Conservation (phyloP, 1,284 basidiomycete genomes). For the Ganoderma sinense region DNA sequence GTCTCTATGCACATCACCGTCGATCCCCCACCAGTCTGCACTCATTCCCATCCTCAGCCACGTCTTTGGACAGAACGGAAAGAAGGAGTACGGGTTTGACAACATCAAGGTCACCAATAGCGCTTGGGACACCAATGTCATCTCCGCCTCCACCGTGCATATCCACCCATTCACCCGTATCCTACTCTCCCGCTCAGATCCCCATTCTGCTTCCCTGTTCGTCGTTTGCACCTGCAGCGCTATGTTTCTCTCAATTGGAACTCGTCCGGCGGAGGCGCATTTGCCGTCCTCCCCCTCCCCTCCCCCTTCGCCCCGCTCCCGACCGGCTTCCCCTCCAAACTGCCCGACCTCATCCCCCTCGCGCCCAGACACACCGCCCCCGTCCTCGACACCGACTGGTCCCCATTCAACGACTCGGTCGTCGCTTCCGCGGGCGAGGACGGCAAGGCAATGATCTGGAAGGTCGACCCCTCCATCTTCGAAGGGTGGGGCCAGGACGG, state of each 20-base stretch:
- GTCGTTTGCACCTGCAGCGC: slow-evolving; percentile 52
- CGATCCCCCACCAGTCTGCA: background rate
- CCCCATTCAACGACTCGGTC: slow-evolving; percentile 91
- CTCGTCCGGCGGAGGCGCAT: slow-evolving; percentile 94
- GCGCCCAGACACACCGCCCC: slow-evolving; percentile 87
- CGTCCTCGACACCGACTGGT: slow-evolving; percentile 98
- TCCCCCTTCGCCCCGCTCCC: slow-evolving; percentile 71
- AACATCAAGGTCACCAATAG: slow-evolving; percentile 91
- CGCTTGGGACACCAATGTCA: slow-evolving; percentile 97
- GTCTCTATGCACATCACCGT: slow-evolving; percentile 56
- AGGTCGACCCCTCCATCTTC: slow-evolving; percentile 75
- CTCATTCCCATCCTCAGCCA: slow-evolving; percentile 62
- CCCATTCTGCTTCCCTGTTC: slow-evolving; percentile 5
- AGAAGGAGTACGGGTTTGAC: slow-evolving; percentile 87
- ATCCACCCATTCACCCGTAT: background rate
- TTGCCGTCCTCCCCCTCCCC: slow-evolving; percentile 89
- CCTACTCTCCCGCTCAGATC: slow-evolving; percentile 15
- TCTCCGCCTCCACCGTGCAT: slow-evolving; percentile 85
- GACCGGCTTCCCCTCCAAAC: slow-evolving; percentile 72
- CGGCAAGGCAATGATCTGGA: slow-evolving; percentile 92
- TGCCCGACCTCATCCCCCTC: slow-evolving; percentile 93
- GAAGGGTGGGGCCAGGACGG: slow-evolving; percentile 89
- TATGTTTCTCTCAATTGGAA: slow-evolving; percentile 97
- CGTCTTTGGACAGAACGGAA: slow-evolving; percentile 87
- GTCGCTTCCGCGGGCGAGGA: slow-evolving; percentile 95